A percentile compares a stretch with the other conserved stretches of the same genome.
phyloP scores from a whole-genome alignment of 805 yeast genomes.

The Jamesozyma gamospora region DNA sequence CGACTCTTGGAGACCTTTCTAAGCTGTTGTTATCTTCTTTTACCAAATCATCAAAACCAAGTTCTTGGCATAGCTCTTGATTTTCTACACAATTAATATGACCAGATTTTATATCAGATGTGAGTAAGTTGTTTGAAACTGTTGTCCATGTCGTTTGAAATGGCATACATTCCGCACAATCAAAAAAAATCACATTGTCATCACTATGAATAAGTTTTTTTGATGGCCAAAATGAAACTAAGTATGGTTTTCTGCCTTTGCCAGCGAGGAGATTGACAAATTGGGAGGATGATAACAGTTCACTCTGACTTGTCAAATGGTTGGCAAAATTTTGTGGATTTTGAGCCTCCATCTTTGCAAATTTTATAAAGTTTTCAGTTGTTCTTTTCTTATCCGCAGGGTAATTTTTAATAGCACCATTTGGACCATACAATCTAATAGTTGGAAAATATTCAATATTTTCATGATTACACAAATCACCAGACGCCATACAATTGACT shows the following conservation, averaged over 20 bases:
- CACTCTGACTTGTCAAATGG: constrained; percentile 35
- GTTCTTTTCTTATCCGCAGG: constrained; percentile 40
- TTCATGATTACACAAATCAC: constrained; percentile 73
- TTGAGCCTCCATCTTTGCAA: constrained; percentile 43
- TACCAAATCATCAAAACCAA: constrained; percentile 36
- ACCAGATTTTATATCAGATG: constrained; percentile 33
- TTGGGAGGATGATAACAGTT: constrained; percentile 31
- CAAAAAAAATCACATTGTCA: constrained; percentile 27
- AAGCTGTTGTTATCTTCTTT: constrained; percentile 6
- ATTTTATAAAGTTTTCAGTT: constrained; percentile 40
- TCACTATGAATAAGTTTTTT: constrained; percentile 32
- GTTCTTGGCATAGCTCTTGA: constrained; percentile 39
- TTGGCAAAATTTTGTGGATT: constrained; percentile 34
- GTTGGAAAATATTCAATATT: constrained; percentile 59
- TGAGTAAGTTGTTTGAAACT: constrained; percentile 39
- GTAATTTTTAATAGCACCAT: constrained; percentile 36
- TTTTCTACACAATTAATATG: constrained; percentile 53
- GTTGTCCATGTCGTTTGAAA: constrained; percentile 50
- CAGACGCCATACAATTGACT: constrained; percentile 78
- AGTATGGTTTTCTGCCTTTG: constrained; percentile 36
- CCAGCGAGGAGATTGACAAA: constrained; percentile 45
- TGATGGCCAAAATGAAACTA: constrained; percentile 62
- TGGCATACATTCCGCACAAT: constrained; percentile 42
- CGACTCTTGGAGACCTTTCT: constrained; percentile 33
- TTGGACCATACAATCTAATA: constrained; percentile 58